These are phyloP conservation scores for Myxozyma udenii DNA, from an alignment of 805 yeast species.

Conservation along the genomic window DNA sequence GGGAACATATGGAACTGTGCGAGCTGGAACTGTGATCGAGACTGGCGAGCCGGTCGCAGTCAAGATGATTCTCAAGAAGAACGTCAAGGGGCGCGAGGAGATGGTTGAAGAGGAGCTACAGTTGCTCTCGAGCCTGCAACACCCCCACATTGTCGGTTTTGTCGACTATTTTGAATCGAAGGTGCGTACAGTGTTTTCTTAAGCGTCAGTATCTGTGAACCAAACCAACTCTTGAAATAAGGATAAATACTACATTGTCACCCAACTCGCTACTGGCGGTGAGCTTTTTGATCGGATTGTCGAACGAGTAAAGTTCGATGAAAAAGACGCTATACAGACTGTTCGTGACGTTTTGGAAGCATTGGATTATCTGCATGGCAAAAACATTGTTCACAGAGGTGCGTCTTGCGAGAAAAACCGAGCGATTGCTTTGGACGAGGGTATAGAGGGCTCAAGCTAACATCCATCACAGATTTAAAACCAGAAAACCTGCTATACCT, in stretches of 20 bases:
- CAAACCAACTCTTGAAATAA: too few relatives aligned
- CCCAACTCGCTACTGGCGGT: slow-evolving; percentile 94
- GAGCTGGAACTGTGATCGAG: slow-evolving; percentile 58
- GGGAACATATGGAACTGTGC: slow-evolving; percentile 90
- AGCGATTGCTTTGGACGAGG: background rate
- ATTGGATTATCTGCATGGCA: slow-evolving; percentile 68
- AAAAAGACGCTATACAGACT: slow-evolving; percentile 76
- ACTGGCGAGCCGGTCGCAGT: slow-evolving; percentile 77
- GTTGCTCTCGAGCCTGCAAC: slow-evolving; percentile 63
- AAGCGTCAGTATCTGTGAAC: background rate
- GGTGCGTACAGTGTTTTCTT: slow-evolving; percentile 1
- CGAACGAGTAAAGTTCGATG: slow-evolving; percentile 74
- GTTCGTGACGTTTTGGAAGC: slow-evolving; percentile 75
- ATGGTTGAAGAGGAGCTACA: slow-evolving; percentile 76
- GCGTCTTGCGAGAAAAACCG: background rate
- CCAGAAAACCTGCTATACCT: slow-evolving; percentile 88
- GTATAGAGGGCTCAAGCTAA: background rate
- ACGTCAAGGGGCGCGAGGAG: slow-evolving; percentile 72
- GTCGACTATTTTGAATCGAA: slow-evolving; percentile 90
- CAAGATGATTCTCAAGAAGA: slow-evolving; percentile 82
- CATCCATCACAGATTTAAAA: slow-evolving; percentile 58
- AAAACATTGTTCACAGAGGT: slow-evolving; percentile 76
- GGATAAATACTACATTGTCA: slow-evolving; percentile 89
- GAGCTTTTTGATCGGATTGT: slow-evolving; percentile 88
- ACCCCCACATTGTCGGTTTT: slow-evolving; percentile 86